phyloP scores from a whole-genome alignment of 768 basidiomycete genomes.

The Russula vinacea region DNA sequence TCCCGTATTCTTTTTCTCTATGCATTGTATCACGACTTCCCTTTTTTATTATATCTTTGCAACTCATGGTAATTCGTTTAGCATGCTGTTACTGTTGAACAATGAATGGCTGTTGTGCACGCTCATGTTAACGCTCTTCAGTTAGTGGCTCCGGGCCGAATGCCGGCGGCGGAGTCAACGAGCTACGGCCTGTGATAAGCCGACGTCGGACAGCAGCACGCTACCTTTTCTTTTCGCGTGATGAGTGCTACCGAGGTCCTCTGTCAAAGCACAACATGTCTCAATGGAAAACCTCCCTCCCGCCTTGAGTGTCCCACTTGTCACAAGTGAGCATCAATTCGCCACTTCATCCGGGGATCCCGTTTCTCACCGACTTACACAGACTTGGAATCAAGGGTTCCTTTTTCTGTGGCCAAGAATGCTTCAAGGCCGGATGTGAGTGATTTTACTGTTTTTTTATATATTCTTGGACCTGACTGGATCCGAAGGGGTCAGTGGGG shows the following conservation, averaged over 20 bases:
- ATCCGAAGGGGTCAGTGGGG: conserved; percentile 26
- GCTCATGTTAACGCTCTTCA: not conserved
- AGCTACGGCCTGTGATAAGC: not conserved
- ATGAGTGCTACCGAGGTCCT: conserved; percentile 44
- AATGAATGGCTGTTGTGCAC: no score
- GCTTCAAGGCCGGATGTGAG: conserved; percentile 94
- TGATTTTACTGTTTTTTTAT: conserved; percentile 25
- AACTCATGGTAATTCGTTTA: conserved; percentile 20
- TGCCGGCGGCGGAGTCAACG: conserved; percentile 5
- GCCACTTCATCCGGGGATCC: not conserved
- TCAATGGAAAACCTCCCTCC: conserved; percentile 81
- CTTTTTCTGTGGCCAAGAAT: conserved; percentile 92
- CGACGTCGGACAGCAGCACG: not conserved
- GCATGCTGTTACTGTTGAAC: conserved; percentile 11
- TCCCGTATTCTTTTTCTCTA: conserved; percentile 11
- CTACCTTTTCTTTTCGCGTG: not conserved
- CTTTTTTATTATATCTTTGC: conserved; percentile 12
- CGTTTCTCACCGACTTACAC: conserved; percentile 22
- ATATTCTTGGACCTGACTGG: conserved; percentile 23
- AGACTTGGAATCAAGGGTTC: conserved; percentile 81
- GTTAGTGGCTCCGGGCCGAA: conserved; percentile 14
- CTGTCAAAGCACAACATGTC: conserved; percentile 70
- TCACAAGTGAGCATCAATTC: conserved; percentile 61
- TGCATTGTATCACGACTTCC: conserved; percentile 22
- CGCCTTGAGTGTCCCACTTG: conserved; percentile 91